A percentile compares a stretch with the other conserved stretches of the same genome.
phyloP scores from a whole-genome alignment of 1,139 yeast species.

The Pichia sp. region DNA sequence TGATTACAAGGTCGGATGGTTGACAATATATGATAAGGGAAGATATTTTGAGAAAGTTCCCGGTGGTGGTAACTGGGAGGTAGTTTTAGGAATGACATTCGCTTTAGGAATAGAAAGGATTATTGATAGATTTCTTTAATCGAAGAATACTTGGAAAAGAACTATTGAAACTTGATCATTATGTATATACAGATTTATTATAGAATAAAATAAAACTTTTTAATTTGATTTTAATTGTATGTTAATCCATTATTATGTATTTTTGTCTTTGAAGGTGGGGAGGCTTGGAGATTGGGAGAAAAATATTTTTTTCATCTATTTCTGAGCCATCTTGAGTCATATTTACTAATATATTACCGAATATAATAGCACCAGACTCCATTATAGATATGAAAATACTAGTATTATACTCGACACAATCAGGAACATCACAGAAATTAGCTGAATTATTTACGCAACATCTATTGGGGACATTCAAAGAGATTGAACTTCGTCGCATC shows the following conservation, averaged over 20 bases:
- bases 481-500: slow-evolving; percentile 29
- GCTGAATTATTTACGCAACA: slow-evolving; percentile 37
- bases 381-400: neutral
- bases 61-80: slow-evolving; percentile 44
- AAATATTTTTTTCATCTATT: too few species aligned
- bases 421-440: slow-evolving; percentile 95
- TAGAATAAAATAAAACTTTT: too few species aligned
- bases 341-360: too few species aligned
- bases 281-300: too few species aligned
- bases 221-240: too few species aligned
- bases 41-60: slow-evolving; percentile 18
- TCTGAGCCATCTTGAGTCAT: too few species aligned
- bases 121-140: slow-evolving; percentile 22
- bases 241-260: too few species aligned
- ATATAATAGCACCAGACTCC: neutral
- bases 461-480: slow-evolving; percentile 23
- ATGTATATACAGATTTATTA: too few species aligned
- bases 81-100: slow-evolving; percentile 45
- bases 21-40: slow-evolving; percentile 48
- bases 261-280: too few species aligned
- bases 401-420: slow-evolving; percentile 70
- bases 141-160: slow-evolving; percentile 3
- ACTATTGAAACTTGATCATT: too few species aligned
- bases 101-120: slow-evolving; percentile 44
- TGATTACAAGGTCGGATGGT: slow-evolving; percentile 55